Conservation (phyloP, 78 protist genomes). For the Diacronema lutheri region DNA sequence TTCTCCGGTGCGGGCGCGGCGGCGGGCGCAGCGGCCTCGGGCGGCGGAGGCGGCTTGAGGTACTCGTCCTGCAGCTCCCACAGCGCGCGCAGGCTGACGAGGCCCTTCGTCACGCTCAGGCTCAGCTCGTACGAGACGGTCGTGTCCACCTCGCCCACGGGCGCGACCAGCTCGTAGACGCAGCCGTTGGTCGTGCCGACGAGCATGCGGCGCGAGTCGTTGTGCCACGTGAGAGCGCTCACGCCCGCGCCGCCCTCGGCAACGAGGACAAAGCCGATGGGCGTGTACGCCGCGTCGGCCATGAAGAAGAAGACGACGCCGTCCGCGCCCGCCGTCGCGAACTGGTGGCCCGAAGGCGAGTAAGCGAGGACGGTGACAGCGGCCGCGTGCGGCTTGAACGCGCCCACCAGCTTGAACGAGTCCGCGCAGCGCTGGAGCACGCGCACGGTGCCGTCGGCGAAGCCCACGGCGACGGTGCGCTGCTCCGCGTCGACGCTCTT, state of each 20-base stretch:
- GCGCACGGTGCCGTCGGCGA: conserved; percentile 52
- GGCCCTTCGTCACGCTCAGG: neutral
- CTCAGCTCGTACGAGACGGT: neutral
- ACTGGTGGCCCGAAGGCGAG: neutral
- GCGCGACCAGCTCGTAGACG: conserved; percentile 1
- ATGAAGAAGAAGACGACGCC: conserved; percentile 51
- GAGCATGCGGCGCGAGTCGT: neutral
- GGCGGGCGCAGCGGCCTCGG: neutral
- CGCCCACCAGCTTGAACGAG: neutral
- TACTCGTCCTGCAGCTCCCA: neutral
- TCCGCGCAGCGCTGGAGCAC: neutral
- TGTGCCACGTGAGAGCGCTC: neutral
- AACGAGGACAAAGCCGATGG: conserved; percentile 41
- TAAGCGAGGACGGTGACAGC: neutral
- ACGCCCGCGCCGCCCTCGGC: neutral
- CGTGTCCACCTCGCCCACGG: neutral
- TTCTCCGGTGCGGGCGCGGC: neutral
- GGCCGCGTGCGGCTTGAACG: conserved; percentile 58
- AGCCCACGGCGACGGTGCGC: conserved; percentile 40
- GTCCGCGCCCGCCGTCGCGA: conserved; percentile 55
- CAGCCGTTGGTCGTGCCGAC: conserved; percentile 23
- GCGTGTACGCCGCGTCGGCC: neutral
- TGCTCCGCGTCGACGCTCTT: conserved; percentile 7
- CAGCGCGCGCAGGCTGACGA: neutral
- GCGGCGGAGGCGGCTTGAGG: neutral